These are phyloP conservation scores for Chaetomium strumarium DNA, from an alignment of 2,329 filamentous ascomycete genomes.

Conservation along the genomic window DNA sequence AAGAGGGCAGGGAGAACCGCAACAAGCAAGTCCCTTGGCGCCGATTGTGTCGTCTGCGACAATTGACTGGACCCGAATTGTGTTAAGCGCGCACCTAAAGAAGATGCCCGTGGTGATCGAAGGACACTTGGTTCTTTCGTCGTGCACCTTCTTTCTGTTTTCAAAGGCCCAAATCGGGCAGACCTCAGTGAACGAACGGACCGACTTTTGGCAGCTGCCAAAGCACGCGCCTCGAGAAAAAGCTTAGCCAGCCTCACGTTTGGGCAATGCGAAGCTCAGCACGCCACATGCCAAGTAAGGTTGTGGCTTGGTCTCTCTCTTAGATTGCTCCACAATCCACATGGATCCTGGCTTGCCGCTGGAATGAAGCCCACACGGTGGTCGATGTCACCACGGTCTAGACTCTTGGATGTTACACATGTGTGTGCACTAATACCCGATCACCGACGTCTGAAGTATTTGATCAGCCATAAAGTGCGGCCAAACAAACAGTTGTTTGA, in stretches of 20 bases:
- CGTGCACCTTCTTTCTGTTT: background rate
- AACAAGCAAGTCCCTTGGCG: background rate
- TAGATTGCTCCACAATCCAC: constrained; percentile 8
- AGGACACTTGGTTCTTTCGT: background rate
- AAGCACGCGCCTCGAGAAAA: constrained; percentile 13
- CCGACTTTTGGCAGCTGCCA: constrained; percentile 17
- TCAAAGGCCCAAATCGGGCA: background rate
- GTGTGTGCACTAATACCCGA: too few species aligned
- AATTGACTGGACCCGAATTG: background rate
- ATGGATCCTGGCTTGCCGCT: background rate
- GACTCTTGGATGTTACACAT: too few species aligned
- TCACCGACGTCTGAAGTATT: too few species aligned
- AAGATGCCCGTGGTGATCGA: background rate
- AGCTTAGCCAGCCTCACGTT: constrained; percentile 17
- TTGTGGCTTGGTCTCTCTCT: constrained; percentile 2
- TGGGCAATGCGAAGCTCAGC: background rate
- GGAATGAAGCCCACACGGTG: background rate
- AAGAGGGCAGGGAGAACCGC: constrained; percentile 7
- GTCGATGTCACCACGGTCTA: too few species aligned
- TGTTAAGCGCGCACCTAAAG: background rate
- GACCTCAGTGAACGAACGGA: background rate
- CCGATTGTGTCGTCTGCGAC: background rate
- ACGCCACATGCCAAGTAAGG: constrained; percentile 2
- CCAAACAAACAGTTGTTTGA: too few species aligned
- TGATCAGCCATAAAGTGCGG: too few species aligned